A percentile compares a stretch with the other conserved stretches of the same genome.
Evolutionary conservation across 805 yeast genomes (phyloP).

Genomic region (Lachancea dasiensis): DNA sequence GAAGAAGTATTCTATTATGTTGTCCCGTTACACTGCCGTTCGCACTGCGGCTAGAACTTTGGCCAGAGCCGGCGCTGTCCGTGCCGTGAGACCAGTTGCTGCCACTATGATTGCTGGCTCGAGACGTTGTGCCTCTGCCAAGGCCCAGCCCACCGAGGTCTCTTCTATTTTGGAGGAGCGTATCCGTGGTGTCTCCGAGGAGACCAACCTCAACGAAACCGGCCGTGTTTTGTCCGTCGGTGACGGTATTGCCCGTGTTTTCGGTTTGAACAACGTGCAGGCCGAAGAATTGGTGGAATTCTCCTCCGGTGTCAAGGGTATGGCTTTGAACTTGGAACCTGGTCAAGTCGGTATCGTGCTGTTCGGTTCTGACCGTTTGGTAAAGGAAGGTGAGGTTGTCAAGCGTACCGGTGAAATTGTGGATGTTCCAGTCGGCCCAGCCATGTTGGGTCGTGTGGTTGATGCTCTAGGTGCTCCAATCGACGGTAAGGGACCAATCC

Average conservation of each 20-base stretch:
- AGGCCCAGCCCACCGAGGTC: slow-evolving; percentile 99
- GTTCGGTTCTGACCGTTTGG: slow-evolving; percentile 98
- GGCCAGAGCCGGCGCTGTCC: slow-evolving; percentile 47
- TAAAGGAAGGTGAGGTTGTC: slow-evolving; percentile 99
- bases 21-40: slow-evolving; percentile 72
- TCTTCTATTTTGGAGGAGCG: slow-evolving; percentile 98
- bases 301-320: slow-evolving; percentile 99
- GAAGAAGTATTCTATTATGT: slow-evolving; percentile 40
- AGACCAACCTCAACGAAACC: slow-evolving; percentile 96
- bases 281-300: slow-evolving; percentile 99
- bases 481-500: slow-evolving; percentile 99
- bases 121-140: slow-evolving; percentile 88
- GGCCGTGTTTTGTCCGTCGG: slow-evolving; percentile 99
- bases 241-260: slow-evolving; percentile 99
- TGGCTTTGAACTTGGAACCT: slow-evolving; percentile 99
- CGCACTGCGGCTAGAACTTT: slow-evolving; percentile 82
- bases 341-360: slow-evolving; percentile 99
- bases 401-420: slow-evolving; percentile 99
- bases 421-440: slow-evolving; percentile 98
- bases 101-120: slow-evolving; percentile 49
- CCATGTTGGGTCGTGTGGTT: slow-evolving; percentile 96
- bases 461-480: slow-evolving; percentile 99
- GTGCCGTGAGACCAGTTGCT: slow-evolving; percentile 55
- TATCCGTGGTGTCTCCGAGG: slow-evolving; percentile 98
- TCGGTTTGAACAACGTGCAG: slow-evolving; percentile 98